Percentiles rank a stretch among this genome's conserved stretches.
Evolutionary conservation across 768 basidiomycete species (phyloP).

Genomic region (Paxillus ammoniavirescens): DNA sequence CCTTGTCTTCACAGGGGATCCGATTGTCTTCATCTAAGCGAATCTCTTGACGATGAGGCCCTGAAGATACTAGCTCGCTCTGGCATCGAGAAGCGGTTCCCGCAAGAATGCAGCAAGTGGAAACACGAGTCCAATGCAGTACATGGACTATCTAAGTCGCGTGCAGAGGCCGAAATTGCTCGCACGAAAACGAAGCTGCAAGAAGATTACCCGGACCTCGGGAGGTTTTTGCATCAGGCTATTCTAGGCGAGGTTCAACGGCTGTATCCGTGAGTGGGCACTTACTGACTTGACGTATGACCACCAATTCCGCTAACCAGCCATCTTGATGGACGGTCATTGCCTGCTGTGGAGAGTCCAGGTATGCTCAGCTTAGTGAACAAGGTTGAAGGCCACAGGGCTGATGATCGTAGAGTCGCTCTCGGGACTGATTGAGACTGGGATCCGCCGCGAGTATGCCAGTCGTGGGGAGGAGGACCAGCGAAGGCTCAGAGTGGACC

Average conservation of each 20-base stretch:
- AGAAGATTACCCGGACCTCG: slow-evolving; percentile 3
- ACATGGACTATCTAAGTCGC: not conserved
- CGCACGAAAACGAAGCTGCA: not conserved
- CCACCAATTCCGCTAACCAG: slow-evolving; percentile 1
- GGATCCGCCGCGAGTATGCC: not conserved
- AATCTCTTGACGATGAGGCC: slow-evolving; percentile 23
- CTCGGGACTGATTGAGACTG: not conserved
- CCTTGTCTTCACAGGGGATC: slow-evolving; percentile 11
- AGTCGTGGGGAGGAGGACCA: slow-evolving; percentile 9
- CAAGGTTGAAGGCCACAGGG: not conserved
- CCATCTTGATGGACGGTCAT: slow-evolving; percentile 13
- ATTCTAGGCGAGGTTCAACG: too few relatives aligned
- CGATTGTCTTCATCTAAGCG: slow-evolving; percentile 23
- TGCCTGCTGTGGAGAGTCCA: slow-evolving; percentile 1
- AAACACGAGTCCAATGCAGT: slow-evolving; percentile 9
- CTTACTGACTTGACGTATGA: too few relatives aligned
- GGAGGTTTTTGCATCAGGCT: slow-evolving; percentile 22
- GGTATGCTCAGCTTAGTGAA: not conserved
- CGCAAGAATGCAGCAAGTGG: slow-evolving; percentile 22
- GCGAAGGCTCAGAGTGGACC: slow-evolving; percentile 5
- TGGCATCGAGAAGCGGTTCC: slow-evolving; percentile 31
- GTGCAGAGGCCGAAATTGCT: not conserved
- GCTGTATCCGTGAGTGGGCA: too few relatives aligned
- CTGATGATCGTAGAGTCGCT: slow-evolving; percentile 9
- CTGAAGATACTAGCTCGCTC: slow-evolving; percentile 24